Percentiles rank a stretch among this genome's conserved stretches.
These are phyloP conservation scores for Rhodotorula diobovata DNA, from an alignment of 768 basidiomycete genomes.

Conservation along the genomic window DNA sequence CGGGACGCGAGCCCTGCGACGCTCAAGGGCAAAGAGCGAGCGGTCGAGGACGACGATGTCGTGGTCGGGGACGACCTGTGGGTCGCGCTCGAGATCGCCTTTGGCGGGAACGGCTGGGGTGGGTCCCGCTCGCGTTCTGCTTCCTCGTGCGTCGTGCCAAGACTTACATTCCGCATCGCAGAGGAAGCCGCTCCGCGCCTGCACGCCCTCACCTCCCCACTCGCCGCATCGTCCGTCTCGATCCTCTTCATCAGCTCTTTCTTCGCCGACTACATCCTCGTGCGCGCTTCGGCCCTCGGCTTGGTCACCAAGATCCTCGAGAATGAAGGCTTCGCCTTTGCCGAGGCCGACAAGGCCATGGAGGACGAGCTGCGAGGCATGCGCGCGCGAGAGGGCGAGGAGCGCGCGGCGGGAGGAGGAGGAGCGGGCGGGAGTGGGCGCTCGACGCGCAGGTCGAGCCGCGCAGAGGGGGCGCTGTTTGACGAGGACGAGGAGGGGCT, in stretches of 20 bases:
- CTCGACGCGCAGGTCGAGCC: neutral
- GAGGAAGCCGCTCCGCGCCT: slow-evolving; percentile 64
- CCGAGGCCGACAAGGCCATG: neutral
- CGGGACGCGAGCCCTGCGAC: neutral
- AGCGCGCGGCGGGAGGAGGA: neutral
- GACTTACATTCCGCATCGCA: neutral
- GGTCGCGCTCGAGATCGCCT: slow-evolving; percentile 76
- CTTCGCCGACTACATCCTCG: slow-evolving; percentile 76
- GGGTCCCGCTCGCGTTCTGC: slow-evolving; percentile 41
- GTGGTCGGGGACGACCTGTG: slow-evolving; percentile 62
- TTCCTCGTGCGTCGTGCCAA: slow-evolving; percentile 19
- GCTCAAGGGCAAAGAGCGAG: neutral
- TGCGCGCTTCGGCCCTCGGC: slow-evolving; percentile 55
- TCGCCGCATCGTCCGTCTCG: slow-evolving; percentile 71
- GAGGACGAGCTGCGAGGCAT: neutral
- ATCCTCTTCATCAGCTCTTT: slow-evolving; percentile 79
- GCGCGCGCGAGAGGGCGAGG: neutral
- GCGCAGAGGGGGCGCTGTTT: neutral
- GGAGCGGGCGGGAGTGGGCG: neutral
- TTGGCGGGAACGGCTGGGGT: slow-evolving; percentile 69
- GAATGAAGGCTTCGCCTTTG: slow-evolving; percentile 57
- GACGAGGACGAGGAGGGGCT: neutral
- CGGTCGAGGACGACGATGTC: neutral
- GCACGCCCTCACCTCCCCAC: slow-evolving; percentile 67
- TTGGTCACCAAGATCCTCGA: slow-evolving; percentile 61